phyloP scores from a whole-genome alignment of 768 basidiomycete genomes.

The Mycena rosella region DNA sequence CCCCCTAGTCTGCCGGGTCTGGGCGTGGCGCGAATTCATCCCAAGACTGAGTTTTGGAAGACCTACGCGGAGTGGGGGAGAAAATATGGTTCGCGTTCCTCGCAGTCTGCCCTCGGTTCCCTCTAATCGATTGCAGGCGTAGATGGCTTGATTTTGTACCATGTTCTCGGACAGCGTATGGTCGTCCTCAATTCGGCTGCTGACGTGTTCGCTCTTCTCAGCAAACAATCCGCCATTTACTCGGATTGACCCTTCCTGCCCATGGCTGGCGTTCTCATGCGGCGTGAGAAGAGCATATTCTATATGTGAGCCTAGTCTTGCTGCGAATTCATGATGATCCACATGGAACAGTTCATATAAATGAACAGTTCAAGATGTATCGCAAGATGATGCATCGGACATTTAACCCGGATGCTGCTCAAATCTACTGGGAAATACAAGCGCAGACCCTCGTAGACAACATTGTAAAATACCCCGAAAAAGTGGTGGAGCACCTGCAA shows the following conservation, averaged over 20 bases:
- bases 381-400: constrained; percentile 30
- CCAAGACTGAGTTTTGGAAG: constrained; percentile 45
- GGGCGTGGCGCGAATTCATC: constrained; percentile 26
- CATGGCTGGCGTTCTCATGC: constrained; percentile 14
- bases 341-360: too few relatives aligned
- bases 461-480: constrained; percentile 17
- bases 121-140: neutral
- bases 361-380: constrained; percentile 32
- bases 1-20: constrained; percentile 29
- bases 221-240: too few relatives aligned
- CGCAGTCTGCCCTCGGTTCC: neutral
- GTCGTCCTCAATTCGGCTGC: constrained; percentile 48
- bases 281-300: constrained; percentile 31
- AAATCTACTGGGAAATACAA: constrained; percentile 21
- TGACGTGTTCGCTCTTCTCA: constrained; percentile 45
- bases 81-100: constrained; percentile 47
- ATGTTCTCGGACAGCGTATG: constrained; percentile 53
- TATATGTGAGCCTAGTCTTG: constrained; percentile 35
- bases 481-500: constrained; percentile 17
- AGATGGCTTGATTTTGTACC: constrained; percentile 32
- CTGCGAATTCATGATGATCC: too few relatives aligned
- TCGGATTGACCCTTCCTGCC: constrained; percentile 45
- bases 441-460: constrained; percentile 24
- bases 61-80: constrained; percentile 53
- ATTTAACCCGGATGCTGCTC: constrained; percentile 26